These are phyloP conservation scores for Psidium guajava DNA, from an alignment of 345 rosid genomes.

Conservation along the genomic window DNA sequence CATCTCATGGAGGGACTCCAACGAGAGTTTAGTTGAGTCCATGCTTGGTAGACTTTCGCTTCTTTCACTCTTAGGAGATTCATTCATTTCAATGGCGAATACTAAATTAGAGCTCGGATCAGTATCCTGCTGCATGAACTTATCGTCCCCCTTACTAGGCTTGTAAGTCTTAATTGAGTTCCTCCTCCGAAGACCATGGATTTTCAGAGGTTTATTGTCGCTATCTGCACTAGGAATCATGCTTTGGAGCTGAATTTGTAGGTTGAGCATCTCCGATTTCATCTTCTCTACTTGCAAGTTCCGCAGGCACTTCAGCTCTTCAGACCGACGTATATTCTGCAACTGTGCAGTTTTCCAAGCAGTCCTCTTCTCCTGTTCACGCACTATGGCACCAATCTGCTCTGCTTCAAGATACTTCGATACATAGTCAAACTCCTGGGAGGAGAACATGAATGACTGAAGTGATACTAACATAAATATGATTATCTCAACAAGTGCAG, in stretches of 20 bases:
- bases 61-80: conserved; percentile 6
- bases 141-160: neutral
- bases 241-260: conserved; percentile 24
- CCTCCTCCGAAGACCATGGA: neutral
- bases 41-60: neutral
- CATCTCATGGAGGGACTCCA: conserved; percentile 4
- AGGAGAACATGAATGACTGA: conserved; percentile 33
- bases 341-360: conserved; percentile 36
- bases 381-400: conserved; percentile 22
- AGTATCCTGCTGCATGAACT: neutral
- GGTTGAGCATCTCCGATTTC: conserved; percentile 40
- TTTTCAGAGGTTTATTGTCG: neutral
- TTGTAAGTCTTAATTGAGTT: neutral
- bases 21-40: conserved; percentile 8
- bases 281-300: conserved; percentile 39
- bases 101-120: neutral
- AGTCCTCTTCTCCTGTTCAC: conserved; percentile 32
- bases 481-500: conserved; percentile 38
- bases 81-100: conserved; percentile 7
- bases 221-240: conserved; percentile 2
- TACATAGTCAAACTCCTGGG: conserved; percentile 25
- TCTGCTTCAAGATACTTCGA: conserved; percentile 32
- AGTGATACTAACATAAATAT: conserved; percentile 33
- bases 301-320: conserved; percentile 29
- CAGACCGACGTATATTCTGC: conserved; percentile 24